These are phyloP conservation scores for Cucumis hystrix DNA, from an alignment of 306 rosid species.

Conservation along the genomic window DNA sequence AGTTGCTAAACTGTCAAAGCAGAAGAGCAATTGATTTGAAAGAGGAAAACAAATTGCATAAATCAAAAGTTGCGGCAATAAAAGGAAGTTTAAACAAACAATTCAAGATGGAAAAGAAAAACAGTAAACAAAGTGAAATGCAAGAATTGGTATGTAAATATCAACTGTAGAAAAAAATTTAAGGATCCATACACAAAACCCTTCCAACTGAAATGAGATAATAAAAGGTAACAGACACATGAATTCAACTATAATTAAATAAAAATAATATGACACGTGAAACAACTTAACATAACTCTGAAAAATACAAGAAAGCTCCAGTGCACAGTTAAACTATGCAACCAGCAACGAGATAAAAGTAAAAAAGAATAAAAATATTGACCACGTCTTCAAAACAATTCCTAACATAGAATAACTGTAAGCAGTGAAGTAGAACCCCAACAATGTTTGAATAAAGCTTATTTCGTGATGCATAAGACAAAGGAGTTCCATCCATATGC, in stretches of 20 bases:
- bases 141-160: not conserved
- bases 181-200: not conserved
- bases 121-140: not conserved
- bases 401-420: not conserved
- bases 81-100: not conserved
- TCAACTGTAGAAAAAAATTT: not conserved
- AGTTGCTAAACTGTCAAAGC: slow-evolving; percentile 66
- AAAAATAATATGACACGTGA: not conserved
- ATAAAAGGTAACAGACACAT: not conserved
- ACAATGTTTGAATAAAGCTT: not conserved
- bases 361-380: not conserved
- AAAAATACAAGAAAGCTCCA: not conserved
- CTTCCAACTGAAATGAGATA: not conserved
- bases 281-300: not conserved
- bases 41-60: not conserved
- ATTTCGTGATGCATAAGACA: not conserved
- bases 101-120: not conserved
- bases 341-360: not conserved
- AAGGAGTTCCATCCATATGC: not conserved
- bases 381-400: not conserved
- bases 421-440: not conserved
- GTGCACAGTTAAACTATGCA: not conserved
- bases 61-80: not conserved
- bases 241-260: not conserved
- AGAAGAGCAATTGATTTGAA: slow-evolving; percentile 4